phyloP scores from a whole-genome alignment of 2,329 filamentous ascomycete species.

The Neofusicoccum umdonicola region DNA sequence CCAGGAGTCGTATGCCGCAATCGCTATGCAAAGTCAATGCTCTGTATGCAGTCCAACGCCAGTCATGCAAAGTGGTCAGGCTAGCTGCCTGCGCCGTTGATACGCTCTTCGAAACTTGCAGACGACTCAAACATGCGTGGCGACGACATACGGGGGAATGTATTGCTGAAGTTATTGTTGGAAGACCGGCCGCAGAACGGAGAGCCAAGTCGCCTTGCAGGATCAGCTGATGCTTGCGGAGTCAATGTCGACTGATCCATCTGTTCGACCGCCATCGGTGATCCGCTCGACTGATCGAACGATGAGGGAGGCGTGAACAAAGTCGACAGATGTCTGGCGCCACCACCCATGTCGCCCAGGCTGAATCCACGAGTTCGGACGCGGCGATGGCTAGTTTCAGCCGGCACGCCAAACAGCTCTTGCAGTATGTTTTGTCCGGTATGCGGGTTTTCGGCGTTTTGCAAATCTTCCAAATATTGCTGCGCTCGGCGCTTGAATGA shows the following conservation, averaged over 20 bases:
- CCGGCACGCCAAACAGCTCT: slow-evolving; percentile 46
- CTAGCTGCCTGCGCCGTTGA: slow-evolving; percentile 25
- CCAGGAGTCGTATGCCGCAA: slow-evolving; percentile 6
- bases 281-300: slow-evolving; percentile 29
- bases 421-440: slow-evolving; percentile 36
- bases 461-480: slow-evolving; percentile 53
- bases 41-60: slow-evolving; percentile 17
- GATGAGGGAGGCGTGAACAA: slow-evolving; percentile 52
- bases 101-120: slow-evolving; percentile 40
- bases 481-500: slow-evolving; percentile 59
- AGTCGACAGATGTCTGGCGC: slow-evolving; percentile 51
- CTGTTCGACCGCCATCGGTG: slow-evolving; percentile 29
- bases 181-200: slow-evolving; percentile 44
- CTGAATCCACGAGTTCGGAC: slow-evolving; percentile 63
- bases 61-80: slow-evolving; percentile 4
- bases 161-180: slow-evolving; percentile 39
- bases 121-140: slow-evolving; percentile 37
- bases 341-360: slow-evolving; percentile 54
- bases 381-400: slow-evolving; percentile 54
- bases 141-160: slow-evolving; percentile 45
- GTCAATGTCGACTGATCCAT: slow-evolving; percentile 23
- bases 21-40: slow-evolving; percentile 18
- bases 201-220: slow-evolving; percentile 46
- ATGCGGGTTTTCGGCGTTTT: slow-evolving; percentile 45
- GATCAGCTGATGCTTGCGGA: slow-evolving; percentile 33